Conservation (phyloP, 805 yeast species). For the Cyberlindnera samutprakarnensis region DNA sequence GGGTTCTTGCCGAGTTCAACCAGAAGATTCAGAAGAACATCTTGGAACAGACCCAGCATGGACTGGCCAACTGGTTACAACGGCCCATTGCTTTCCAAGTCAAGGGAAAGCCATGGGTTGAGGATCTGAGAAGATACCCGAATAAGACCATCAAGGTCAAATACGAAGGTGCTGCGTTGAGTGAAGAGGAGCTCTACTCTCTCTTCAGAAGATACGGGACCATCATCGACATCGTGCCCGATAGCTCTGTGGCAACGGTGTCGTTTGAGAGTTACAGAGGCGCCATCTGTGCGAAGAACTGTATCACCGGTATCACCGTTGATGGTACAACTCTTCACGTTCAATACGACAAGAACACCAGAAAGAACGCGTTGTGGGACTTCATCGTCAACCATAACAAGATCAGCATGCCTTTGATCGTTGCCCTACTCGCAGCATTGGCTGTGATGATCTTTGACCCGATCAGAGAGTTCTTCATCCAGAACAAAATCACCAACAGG, state of each 20-base stretch:
- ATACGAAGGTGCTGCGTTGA: constrained; percentile 69
- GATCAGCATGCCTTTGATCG: constrained; percentile 69
- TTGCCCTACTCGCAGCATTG: constrained; percentile 72
- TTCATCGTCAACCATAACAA: constrained; percentile 70
- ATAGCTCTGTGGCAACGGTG: constrained; percentile 40
- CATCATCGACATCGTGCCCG: constrained; percentile 66
- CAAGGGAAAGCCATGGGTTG: constrained; percentile 93
- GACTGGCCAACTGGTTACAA: constrained; percentile 33
- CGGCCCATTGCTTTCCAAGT: constrained; percentile 61
- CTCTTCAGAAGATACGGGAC: constrained; percentile 83
- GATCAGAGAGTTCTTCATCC: constrained; percentile 72
- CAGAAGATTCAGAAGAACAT: constrained; percentile 42
- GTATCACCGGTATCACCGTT: constrained; percentile 72
- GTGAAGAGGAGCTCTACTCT: constrained; percentile 76
- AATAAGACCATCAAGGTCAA: constrained; percentile 52
- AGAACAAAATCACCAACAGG: constrained; percentile 59
- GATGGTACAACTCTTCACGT: constrained; percentile 65
- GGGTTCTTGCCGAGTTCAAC: constrained; percentile 45
- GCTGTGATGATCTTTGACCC: constrained; percentile 92
- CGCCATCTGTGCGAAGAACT: constrained; percentile 83
- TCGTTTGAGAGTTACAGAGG: constrained; percentile 50
- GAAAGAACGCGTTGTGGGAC: constrained; percentile 45
- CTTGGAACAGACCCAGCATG: constrained; percentile 28
- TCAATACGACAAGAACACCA: constrained; percentile 53
- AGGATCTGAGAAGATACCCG: constrained; percentile 78